Base-by-base conservation (phyloP, 2,329 filamentous ascomycete species). In the Colletotrichum paranaense region DNA sequence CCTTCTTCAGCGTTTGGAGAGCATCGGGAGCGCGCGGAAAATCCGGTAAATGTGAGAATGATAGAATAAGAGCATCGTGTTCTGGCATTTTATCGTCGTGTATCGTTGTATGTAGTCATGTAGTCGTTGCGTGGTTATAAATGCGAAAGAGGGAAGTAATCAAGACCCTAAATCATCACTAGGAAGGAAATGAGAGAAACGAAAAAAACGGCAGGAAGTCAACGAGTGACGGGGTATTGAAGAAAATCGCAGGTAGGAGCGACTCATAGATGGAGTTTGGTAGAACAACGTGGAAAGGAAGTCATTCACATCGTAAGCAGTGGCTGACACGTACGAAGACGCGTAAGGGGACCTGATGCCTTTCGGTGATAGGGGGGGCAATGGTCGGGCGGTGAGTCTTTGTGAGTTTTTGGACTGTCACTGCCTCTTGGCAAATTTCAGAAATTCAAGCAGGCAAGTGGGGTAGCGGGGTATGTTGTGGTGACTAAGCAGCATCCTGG, bases 1-100 rank as follows among this genome's bases (percentile, higher is more conserved):
- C 88, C 82, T 93, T 95, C 78, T 92, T 93, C 28, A 98, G 88
- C 70, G 90, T 90, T 46, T 90, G 83, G 22, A 90, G 79, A 16
- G 88, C 88, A 72, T 90, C 88, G 19, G 81, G 78, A 24, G 86
- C 84, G 2, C 87, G 85, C 1, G 86, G 83, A 38, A 88, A 84
- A 26, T 83, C 79, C 9, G 80, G 80, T 66, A 90, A 78, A 76
- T 90, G 88, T 46, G 85, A 85, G 78, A 85, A 90, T 8, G 84
- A 85, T 22, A 82, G 76, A 5, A 90, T 80, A 38, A 86, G 78
- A 2, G 86, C 81, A 73, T 90, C 86, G 74, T 84, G 77, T 76
- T 87, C 84, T 1, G 80, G 66, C 85, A 86, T 87, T 22, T 72
- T 74, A 60, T 16, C 52, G 24, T 28, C 16, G 26, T 14, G 1